Evolutionary conservation across 257 asterid species (phyloP).

Genomic region (Verbena officinalis): DNA sequence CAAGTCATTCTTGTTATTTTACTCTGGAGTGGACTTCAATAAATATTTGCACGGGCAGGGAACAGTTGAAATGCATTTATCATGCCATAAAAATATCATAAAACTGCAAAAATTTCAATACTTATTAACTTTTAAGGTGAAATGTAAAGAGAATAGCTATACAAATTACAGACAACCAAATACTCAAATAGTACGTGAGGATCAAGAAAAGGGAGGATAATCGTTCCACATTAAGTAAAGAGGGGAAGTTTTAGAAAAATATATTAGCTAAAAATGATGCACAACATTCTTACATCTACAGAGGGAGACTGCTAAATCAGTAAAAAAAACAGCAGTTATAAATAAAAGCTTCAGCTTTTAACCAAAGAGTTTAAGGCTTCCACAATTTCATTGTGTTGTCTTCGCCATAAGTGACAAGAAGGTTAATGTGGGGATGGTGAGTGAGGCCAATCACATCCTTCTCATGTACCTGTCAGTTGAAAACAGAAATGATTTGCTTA

Average conservation of each 20-base stretch:
- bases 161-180: conserved; percentile 21
- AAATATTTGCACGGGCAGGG: conserved; percentile 3
- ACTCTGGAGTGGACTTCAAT: no score
- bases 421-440: conserved; percentile 94
- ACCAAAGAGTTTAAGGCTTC: conserved; percentile 60
- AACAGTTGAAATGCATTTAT: conserved; percentile 28
- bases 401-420: conserved; percentile 79
- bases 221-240: background rate
- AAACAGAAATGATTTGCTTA: background rate
- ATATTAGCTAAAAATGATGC: background rate
- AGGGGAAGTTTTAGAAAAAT: conserved; percentile 4
- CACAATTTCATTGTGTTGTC: conserved; percentile 90
- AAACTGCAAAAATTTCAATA: no score
- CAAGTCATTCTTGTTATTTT: no score
- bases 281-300: conserved; percentile 14
- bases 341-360: background rate
- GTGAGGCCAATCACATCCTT: conserved; percentile 92
- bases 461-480: conserved; percentile 74
- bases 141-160: background rate
- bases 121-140: no score
- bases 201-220: background rate
- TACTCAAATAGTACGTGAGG: background rate
- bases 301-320: background rate
- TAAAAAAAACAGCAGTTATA: conserved; percentile 4
- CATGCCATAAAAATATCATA: conserved; percentile 8